Base-by-base conservation (phyloP, 257 asterid genomes). In the Solanum bulbocastanum region DNA sequence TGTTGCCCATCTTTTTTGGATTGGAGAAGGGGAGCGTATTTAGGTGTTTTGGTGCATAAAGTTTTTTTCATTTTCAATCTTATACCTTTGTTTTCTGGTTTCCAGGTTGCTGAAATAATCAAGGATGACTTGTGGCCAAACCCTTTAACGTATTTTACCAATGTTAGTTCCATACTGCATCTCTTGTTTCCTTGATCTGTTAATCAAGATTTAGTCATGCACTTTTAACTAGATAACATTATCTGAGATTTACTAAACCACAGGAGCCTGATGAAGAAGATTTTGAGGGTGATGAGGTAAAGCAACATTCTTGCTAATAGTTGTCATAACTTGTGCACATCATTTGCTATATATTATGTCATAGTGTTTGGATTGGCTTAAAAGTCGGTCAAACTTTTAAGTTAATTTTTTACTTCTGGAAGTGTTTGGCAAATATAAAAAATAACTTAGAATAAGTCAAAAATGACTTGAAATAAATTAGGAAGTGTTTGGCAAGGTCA, bases 41-140 rank as follows among this genome's bases (percentile, higher is more conserved):
- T 35, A 79, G 40, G 85, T 81, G 30, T 81, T 81, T 27, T 30
- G 68, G 42, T 81, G 42, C 68, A 16, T 30, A 81, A 62, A 46
- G 30, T 30, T 46, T 46, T 46, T 81, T 81, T 18, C 25, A 25
- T 44, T 79, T 76, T 42, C 84, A 27, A 44, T 27, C n/a, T 46
- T 46, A 32, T 46, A 18, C 68, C 25, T 46, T 81, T 27, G 27
- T 30, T 46, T 46, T 46, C 69, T 81, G 6, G n/a, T 46, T 81
- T 65, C 89, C 93, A 94, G 94, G 94, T 94, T 92, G 98, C 98
- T 84, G 98, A 94, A 87, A 92, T 93, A 83, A 93, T 94, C 91
- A 94, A 93, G 94, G 98, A 94, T 49, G 98, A 94, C 88, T 87
- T 94, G 85, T 94, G 98, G 98, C 95, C 96, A 71, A 93, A 93